A percentile compares a stretch with the other conserved stretches of the same genome.
Conservation (phyloP, 2,329 filamentous ascomycete genomes). For the Arthroderma uncinatum region DNA sequence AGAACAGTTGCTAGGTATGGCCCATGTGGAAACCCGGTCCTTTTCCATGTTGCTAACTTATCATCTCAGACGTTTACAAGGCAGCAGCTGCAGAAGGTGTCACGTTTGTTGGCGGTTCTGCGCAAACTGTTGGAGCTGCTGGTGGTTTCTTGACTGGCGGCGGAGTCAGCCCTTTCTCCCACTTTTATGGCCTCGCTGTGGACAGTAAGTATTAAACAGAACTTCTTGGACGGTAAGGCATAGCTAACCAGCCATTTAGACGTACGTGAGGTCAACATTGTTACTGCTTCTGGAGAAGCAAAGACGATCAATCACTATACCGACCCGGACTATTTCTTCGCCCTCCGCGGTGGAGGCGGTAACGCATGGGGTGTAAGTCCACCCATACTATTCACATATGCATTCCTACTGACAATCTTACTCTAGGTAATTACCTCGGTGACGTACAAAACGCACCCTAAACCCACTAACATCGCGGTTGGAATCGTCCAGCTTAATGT, state of each 20-base stretch:
- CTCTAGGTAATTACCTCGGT: slow-evolving; percentile 17
- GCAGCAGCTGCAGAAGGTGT: slow-evolving; percentile 17
- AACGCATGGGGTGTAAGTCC: slow-evolving; percentile 20
- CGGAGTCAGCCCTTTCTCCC: slow-evolving; percentile 20
- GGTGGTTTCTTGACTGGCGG: slow-evolving; percentile 23
- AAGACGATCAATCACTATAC: slow-evolving; percentile 19
- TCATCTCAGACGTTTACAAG: slow-evolving; percentile 18
- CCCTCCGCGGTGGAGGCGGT: slow-evolving; percentile 20
- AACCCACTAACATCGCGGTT: slow-evolving; percentile 23
- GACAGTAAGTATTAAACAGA: slow-evolving; percentile 17
- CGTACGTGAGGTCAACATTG: slow-evolving; percentile 18
- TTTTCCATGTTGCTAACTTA: background rate
- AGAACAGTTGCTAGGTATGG: slow-evolving; percentile 20
- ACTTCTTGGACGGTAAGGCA: no score
- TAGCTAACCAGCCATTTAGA: slow-evolving; percentile 9
- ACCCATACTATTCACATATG: background rate
- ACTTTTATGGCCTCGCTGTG: slow-evolving; percentile 21
- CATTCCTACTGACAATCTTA: background rate
- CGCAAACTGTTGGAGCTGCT: slow-evolving; percentile 20
- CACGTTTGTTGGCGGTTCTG: slow-evolving; percentile 20
- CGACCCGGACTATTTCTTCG: slow-evolving; percentile 21
- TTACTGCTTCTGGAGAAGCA: slow-evolving; percentile 16
- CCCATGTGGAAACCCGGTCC: background rate
- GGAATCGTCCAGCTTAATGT: slow-evolving; percentile 20
- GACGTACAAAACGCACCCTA: slow-evolving; percentile 20